phyloP scores from a whole-genome alignment of 1,139 yeast species.

The Suhomyces maxii region DNA sequence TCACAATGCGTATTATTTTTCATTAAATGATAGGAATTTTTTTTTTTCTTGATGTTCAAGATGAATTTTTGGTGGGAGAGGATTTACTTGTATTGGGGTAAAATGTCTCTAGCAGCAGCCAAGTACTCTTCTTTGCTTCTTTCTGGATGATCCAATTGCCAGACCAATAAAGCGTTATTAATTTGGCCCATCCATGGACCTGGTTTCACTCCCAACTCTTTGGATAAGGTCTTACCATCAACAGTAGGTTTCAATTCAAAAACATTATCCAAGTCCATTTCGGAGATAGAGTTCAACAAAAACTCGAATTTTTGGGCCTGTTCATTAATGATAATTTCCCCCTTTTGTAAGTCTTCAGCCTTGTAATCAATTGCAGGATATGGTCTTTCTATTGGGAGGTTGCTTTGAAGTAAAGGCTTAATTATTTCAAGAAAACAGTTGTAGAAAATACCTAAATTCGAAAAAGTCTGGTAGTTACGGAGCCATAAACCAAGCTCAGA shows the following conservation, averaged over 20 bases:
- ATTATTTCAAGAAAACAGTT: conserved; percentile 34
- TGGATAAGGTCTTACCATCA: conserved; percentile 68
- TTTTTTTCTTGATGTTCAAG: too few species aligned
- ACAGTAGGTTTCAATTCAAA: conserved; percentile 53
- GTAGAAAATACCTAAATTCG: conserved; percentile 44
- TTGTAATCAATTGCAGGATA: conserved; percentile 13
- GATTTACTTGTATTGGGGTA: conserved; percentile 13
- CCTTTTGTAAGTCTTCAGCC: conserved; percentile 2
- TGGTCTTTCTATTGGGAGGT: conserved; percentile 9
- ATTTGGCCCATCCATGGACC: conserved; percentile 81
- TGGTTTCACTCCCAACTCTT: conserved; percentile 56
- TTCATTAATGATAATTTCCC: conserved; percentile 6
- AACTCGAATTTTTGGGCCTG: conserved; percentile 30
- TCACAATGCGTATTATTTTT: too few species aligned
- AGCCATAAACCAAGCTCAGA: conserved; percentile 63
- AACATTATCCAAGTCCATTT: conserved; percentile 38
- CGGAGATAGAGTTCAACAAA: conserved; percentile 28
- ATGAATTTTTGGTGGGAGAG: too few species aligned
- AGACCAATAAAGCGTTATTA: conserved; percentile 54
- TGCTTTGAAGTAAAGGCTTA: conserved; percentile 8
- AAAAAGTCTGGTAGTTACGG: conserved; percentile 52
- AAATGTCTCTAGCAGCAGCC: conserved; percentile 35
- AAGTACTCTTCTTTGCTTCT: conserved; percentile 55
- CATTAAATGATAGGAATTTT: too few species aligned
- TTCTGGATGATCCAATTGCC: conserved; percentile 76